phyloP scores from a whole-genome alignment of 192 early-diverging fungal species.

The Backusella sp. region DNA sequence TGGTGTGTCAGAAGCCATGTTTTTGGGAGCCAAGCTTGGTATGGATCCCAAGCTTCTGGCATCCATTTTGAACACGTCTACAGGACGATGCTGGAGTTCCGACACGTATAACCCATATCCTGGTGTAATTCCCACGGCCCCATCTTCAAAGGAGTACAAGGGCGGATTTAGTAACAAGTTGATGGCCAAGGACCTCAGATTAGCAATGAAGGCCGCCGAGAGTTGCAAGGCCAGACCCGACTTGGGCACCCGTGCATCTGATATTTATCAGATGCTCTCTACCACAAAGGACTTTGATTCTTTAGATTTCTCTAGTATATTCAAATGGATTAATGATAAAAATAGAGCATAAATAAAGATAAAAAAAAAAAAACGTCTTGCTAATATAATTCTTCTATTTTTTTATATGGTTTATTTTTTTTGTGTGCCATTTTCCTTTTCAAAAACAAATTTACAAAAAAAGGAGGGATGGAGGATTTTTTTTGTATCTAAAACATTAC shows the following conservation, averaged over 20 bases:
- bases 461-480: not conserved
- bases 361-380: not conserved
- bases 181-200: slow-evolving; percentile 92
- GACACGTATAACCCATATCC: slow-evolving; percentile 93
- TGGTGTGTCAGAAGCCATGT: slow-evolving; percentile 89
- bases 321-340: slow-evolving; percentile 26
- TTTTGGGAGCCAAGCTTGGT: slow-evolving; percentile 82
- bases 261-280: slow-evolving; percentile 80
- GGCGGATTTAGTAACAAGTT: slow-evolving; percentile 89
- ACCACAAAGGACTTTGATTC: slow-evolving; percentile 60
- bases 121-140: slow-evolving; percentile 74
- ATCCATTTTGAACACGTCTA: slow-evolving; percentile 85
- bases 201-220: slow-evolving; percentile 85
- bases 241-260: slow-evolving; percentile 73
- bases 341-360: not conserved
- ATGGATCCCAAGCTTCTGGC: slow-evolving; percentile 86
- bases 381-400: not conserved
- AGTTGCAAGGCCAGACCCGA: slow-evolving; percentile 55
- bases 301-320: slow-evolving; percentile 87
- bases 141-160: slow-evolving; percentile 74
- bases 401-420: not conserved
- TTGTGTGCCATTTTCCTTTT: not conserved
- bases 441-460: slow-evolving; percentile 10
- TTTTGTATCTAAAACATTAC: slow-evolving; percentile 6
- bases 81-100: slow-evolving; percentile 90